phyloP scores from a whole-genome alignment of 805 yeast genomes.

The Komagataella pastoris region DNA sequence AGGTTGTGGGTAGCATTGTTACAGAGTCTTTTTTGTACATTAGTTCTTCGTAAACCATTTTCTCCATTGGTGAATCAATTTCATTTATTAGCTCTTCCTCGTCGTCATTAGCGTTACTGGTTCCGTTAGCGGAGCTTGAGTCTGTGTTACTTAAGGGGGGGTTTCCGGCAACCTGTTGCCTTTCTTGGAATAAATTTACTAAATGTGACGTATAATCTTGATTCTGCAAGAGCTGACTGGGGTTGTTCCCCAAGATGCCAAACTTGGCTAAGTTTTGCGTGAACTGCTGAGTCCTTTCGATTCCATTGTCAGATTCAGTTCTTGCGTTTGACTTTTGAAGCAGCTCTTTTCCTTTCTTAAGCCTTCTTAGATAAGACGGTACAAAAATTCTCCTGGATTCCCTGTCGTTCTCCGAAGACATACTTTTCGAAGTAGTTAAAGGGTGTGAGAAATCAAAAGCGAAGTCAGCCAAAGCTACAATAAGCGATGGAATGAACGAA shows the following conservation, averaged over 20 bases:
- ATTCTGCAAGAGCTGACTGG: slow-evolving; percentile 7
- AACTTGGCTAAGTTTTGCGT: slow-evolving; percentile 5
- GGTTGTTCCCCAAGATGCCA: slow-evolving; percentile 12
- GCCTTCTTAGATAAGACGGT: neutral
- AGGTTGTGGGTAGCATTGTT: neutral
- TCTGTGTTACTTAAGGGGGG: neutral
- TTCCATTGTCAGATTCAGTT: neutral
- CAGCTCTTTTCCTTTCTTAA: neutral
- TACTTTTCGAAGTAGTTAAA: neutral
- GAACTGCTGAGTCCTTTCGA: slow-evolving; percentile 5
- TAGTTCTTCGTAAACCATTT: neutral
- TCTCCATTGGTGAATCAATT: slow-evolving; percentile 2
- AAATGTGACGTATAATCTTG: slow-evolving; percentile 4
- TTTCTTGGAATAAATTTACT: neutral
- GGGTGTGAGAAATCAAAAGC: neutral
- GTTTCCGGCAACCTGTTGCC: neutral
- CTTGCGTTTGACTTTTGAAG: neutral
- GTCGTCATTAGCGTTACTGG: neutral
- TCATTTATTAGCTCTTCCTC: slow-evolving; percentile 6
- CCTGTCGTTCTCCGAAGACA: neutral
- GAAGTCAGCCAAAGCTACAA: neutral
- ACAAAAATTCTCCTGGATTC: neutral
- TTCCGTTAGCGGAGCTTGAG: neutral
- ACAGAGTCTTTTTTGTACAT: neutral
- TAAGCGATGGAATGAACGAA: neutral